Evolutionary conservation across 2,329 filamentous ascomycete genomes (phyloP), one percentile per base, ranked within the genome.

Genomic region (Aspergillus fructus): DNA sequence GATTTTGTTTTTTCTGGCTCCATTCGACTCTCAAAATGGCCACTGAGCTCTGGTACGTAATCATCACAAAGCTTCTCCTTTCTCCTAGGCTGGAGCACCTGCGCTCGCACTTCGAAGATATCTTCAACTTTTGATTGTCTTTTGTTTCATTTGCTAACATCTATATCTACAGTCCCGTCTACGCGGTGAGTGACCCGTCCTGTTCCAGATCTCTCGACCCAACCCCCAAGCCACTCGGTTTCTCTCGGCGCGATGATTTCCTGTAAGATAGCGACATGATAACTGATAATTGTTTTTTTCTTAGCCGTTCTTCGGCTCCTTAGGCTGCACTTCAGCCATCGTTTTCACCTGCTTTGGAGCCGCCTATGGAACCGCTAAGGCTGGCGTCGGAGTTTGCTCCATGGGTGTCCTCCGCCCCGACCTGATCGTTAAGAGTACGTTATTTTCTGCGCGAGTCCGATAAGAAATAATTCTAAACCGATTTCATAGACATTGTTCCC

Each of bases 371-470:
- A 99, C 94, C 69, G 94, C 94, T 76, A 99, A 99, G 87, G 96
- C 94, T 74, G 94, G 94, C 83, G 94, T 97, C 70, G 94, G 94
- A 85, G 96, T 99, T 75, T 91, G 91, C 68, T 91, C 93, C 69
- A 97, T 97, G 90, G 93, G 93, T 89, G 93, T 97, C 71, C 87
- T 99, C 69, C 86, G 94, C 79, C 94, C 94, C 77, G 94, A 99
- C 78, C 83, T 97, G 79, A 97, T 97, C 78, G 93, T 99, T 78
- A 97, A 97, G 89, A 97, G 94, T 97, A 89, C 73, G 92, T 80
- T 58, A 47, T 34, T 39, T 17, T 52, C n/a, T 23, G 6, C 12
- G 30, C 27, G 12, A 17, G 40, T 15, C 2, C 33, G n/a, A 30
- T 5, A 37, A 40, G 8, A 27, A 24, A 13, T 9, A 11, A 41